These are phyloP conservation scores for Gilbertella persicaria DNA, from an alignment of 371 early-diverging fungal species.

Conservation along the genomic window DNA sequence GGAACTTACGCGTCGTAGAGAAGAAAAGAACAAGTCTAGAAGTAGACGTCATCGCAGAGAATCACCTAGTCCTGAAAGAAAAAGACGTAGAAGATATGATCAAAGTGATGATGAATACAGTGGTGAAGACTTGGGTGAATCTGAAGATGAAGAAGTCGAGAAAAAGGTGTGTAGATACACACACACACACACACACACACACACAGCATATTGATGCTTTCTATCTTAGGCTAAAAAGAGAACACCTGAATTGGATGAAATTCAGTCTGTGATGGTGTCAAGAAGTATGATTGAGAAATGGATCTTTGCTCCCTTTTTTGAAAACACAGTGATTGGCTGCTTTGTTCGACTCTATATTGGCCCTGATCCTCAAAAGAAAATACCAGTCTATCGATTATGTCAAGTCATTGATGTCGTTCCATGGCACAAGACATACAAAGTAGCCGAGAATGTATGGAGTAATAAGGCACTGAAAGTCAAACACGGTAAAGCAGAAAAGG, in stretches of 20 bases:
- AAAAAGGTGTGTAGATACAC: constrained; percentile 15
- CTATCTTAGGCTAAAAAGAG: constrained; percentile 49
- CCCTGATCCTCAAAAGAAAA: constrained; percentile 47
- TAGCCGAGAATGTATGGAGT: constrained; percentile 55
- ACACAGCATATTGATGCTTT: no score
- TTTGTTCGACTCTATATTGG: constrained; percentile 71
- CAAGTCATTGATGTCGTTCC: constrained; percentile 63
- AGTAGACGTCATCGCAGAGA: constrained; percentile 34
- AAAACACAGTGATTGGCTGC: constrained; percentile 60
- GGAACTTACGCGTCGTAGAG: constrained; percentile 57
- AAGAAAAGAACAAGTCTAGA: constrained; percentile 46
- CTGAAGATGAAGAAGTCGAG: constrained; percentile 26
- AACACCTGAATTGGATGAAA: constrained; percentile 60
- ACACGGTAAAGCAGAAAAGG: constrained; percentile 69
- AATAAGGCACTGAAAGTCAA: constrained; percentile 63
- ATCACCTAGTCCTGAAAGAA: constrained; percentile 39
- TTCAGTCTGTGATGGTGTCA: constrained; percentile 59
- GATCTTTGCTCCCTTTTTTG: constrained; percentile 74
- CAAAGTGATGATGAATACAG: constrained; percentile 41
- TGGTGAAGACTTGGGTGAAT: constrained; percentile 31
- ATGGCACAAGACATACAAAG: constrained; percentile 64
- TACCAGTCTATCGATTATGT: constrained; percentile 61
- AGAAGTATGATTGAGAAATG: constrained; percentile 72
- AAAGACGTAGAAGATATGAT: constrained; percentile 34
- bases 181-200: not conserved